phyloP scores from a whole-genome alignment of 2,329 filamentous ascomycete species.

The Colletotrichum australisinense region DNA sequence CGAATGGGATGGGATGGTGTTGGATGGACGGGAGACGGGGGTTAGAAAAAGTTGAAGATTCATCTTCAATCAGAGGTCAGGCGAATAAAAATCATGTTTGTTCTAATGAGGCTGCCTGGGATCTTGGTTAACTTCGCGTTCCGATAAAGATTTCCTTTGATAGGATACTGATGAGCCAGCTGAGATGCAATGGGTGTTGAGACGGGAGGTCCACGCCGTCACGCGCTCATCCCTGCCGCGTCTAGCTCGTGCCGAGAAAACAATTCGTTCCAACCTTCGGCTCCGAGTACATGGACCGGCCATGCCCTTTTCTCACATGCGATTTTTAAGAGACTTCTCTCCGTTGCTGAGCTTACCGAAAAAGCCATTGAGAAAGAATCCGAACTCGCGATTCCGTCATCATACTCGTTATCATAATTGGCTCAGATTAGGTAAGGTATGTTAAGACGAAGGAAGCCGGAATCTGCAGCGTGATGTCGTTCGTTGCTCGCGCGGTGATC shows the following conservation, averaged over 20 bases:
- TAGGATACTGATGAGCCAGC: not conserved
- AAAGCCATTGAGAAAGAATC: too few species aligned
- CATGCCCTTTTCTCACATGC: not conserved
- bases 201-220: not conserved
- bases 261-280: too few species aligned
- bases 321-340: too few species aligned
- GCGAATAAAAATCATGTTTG: conserved; percentile 10
- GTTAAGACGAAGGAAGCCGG: not conserved
- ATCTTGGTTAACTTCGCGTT: not conserved
- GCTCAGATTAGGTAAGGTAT: too few species aligned
- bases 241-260: not conserved
- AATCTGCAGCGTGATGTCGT: not conserved
- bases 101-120: not conserved
- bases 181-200: not conserved
- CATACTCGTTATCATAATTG: too few species aligned
- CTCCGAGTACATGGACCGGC: not conserved
- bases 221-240: conserved; percentile 3
- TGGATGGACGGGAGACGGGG: not conserved
- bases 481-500: not conserved
- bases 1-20: not conserved
- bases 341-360: too few species aligned
- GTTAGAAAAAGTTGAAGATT: conserved; percentile 20
- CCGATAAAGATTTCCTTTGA: too few species aligned
- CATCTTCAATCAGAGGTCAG: conserved; percentile 15
- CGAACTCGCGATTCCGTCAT: too few species aligned